phyloP scores from a whole-genome alignment of 148 eudicot species.

The Rhododendron henanense region DNA sequence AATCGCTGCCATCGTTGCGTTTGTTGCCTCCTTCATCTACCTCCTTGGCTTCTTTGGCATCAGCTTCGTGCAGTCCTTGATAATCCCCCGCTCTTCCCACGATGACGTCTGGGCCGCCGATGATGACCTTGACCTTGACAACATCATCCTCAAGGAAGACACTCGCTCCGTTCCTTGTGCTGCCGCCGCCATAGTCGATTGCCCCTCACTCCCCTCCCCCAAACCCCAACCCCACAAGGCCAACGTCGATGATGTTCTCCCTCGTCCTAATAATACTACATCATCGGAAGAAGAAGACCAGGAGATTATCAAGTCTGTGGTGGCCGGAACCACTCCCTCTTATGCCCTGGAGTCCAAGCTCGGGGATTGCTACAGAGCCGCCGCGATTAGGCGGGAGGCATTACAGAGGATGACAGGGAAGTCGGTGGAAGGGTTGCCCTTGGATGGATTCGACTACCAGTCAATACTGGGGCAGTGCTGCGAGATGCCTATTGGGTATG shows the following conservation, averaged over 20 bases:
- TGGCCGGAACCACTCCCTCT: slow-evolving; percentile 53
- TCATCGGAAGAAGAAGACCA: slow-evolving; percentile 47
- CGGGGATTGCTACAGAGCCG: slow-evolving; percentile 60
- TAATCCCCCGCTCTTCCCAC: slow-evolving; percentile 26
- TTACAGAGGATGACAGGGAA: slow-evolving; percentile 54
- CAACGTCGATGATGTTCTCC: background rate
- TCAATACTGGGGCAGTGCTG: slow-evolving; percentile 81
- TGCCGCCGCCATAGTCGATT: background rate
- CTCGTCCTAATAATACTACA: background rate
- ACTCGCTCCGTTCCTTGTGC: background rate
- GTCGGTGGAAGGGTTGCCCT: slow-evolving; percentile 51
- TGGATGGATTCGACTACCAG: slow-evolving; percentile 68
- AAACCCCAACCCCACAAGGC: background rate
- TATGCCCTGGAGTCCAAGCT: slow-evolving; percentile 56
- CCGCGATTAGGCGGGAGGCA: slow-evolving; percentile 63
- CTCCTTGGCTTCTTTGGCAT: slow-evolving; percentile 85
- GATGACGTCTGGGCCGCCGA: slow-evolving; percentile 19
- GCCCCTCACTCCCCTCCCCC: background rate
- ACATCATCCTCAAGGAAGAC: background rate
- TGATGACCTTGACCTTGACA: slow-evolving; percentile 10
- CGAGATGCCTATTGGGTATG: slow-evolving; percentile 84
- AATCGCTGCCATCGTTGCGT: slow-evolving; percentile 56
- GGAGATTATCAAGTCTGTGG: slow-evolving; percentile 40
- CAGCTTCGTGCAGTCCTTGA: slow-evolving; percentile 60
- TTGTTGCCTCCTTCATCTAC: slow-evolving; percentile 77